phyloP scores from a whole-genome alignment of 176 grass and related monocot genomes.

The Cenchrus fungigraminus region DNA sequence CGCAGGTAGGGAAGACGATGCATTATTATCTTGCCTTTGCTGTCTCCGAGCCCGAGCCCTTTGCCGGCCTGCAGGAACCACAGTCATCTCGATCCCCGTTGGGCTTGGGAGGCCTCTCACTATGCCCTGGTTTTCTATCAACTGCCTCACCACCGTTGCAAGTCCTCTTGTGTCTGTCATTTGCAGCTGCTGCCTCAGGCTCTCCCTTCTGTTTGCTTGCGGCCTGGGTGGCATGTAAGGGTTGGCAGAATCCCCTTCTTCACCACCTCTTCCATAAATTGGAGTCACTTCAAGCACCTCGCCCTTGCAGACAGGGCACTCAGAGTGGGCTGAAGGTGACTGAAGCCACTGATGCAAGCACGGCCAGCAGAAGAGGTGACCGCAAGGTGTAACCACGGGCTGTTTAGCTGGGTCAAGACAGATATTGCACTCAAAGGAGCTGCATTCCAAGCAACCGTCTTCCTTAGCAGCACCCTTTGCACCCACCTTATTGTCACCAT shows the following conservation, averaged over 20 bases:
- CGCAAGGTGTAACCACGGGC: conserved; percentile 81
- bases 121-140: conserved; percentile 50
- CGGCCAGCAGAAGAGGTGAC: conserved; percentile 93
- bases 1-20: conserved; percentile 3
- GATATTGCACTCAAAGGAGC: conserved; percentile 84
- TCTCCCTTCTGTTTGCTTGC: conserved; percentile 52
- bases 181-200: conserved; percentile 56
- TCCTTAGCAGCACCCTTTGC: conserved; percentile 46
- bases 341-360: conserved; percentile 85
- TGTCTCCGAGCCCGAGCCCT: conserved; percentile 49
- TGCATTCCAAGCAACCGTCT: conserved; percentile 46
- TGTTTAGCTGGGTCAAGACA: conserved; percentile 75
- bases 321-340: conserved; percentile 44
- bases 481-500: conserved; percentile 35
- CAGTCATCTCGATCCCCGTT: conserved; percentile 16
- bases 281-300: conserved; percentile 68
- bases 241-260: conserved; percentile 8
- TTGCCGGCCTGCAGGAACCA: conserved; percentile 23
- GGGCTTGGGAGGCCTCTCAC: conserved; percentile 38
- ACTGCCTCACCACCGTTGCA: conserved; percentile 39
- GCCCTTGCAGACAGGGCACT: conserved; percentile 91
- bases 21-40: conserved; percentile 38
- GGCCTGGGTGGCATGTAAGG: conserved; percentile 75
- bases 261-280: conserved; percentile 77
- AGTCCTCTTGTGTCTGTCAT: conserved; percentile 37